These are phyloP conservation scores for Termitomyces sp. DNA, from an alignment of 768 basidiomycete genomes.

Conservation along the genomic window DNA sequence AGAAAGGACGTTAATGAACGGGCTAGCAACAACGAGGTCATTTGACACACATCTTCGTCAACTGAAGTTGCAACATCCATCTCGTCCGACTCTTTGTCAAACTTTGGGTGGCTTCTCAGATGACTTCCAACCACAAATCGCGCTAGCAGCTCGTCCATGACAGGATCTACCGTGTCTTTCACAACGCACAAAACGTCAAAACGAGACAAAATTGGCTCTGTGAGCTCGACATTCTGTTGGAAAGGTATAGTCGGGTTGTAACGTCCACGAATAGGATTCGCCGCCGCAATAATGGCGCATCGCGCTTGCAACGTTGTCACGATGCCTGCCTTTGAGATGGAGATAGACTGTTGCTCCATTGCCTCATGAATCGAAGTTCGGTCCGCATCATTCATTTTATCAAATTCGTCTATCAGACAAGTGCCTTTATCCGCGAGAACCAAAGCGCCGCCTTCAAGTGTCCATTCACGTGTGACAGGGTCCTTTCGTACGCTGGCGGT, in stretches of 20 bases:
- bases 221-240: slow-evolving; percentile 97
- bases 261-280: slow-evolving; percentile 94
- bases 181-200: slow-evolving; percentile 99
- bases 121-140: slow-evolving; percentile 98
- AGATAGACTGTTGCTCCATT: slow-evolving; percentile 99
- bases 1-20: background rate
- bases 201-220: slow-evolving; percentile 96
- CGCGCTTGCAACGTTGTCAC: slow-evolving; percentile 97
- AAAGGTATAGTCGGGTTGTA: slow-evolving; percentile 99
- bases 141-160: slow-evolving; percentile 94
- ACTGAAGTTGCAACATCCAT: slow-evolving; percentile 87
- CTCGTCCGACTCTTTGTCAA: slow-evolving; percentile 83
- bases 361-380: slow-evolving; percentile 99
- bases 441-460: slow-evolving; percentile 94
- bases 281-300: slow-evolving; percentile 96
- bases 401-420: slow-evolving; percentile 98
- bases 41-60: slow-evolving; percentile 74
- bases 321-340: slow-evolving; percentile 98
- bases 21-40: background rate
- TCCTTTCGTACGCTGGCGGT: slow-evolving; percentile 99
- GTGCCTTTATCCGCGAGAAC: slow-evolving; percentile 99
- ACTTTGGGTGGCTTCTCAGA: slow-evolving; percentile 90
- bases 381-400: slow-evolving; percentile 99
- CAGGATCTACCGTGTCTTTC: slow-evolving; percentile 95
- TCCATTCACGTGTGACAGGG: slow-evolving; percentile 97